Conservation (phyloP, 2,329 filamentous ascomycete genomes). For the Colletotrichum musicola region DNA sequence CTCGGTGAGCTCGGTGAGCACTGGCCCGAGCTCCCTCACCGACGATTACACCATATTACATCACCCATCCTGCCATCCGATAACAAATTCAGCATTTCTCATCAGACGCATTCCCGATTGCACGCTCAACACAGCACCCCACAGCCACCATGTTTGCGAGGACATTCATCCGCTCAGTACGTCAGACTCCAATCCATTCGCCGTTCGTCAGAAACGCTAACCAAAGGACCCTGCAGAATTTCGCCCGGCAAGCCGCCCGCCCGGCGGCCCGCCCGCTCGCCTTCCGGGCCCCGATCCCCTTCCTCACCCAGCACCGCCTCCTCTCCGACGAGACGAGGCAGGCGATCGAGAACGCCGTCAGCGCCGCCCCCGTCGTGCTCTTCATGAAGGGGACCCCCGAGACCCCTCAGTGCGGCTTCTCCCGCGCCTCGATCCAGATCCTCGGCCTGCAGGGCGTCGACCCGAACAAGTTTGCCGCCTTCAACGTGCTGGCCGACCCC, state of each 20-base stretch:
- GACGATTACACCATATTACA: conserved; percentile 31
- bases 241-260: conserved; percentile 54
- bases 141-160: conserved; percentile 31
- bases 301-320: conserved; percentile 66
- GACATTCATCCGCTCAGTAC: conserved; percentile 34
- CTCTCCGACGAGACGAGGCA: conserved; percentile 83
- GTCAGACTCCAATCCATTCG: no score
- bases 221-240: conserved; percentile 45
- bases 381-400: conserved; percentile 99
- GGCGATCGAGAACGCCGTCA: conserved; percentile 92
- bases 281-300: conserved; percentile 39
- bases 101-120: conserved; percentile 17
- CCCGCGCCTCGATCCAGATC: conserved; percentile 93
- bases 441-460: conserved; percentile 95
- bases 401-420: conserved; percentile 96
- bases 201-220: conserved; percentile 17
- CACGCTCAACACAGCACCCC: conserved; percentile 10
- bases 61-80: conserved; percentile 34
- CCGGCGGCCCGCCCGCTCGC: conserved; percentile 46
- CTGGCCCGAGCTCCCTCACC: conserved; percentile 33
- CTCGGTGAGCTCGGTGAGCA: conserved; percentile 4
- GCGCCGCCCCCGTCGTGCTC: conserved; percentile 89
- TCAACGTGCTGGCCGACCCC: conserved; percentile 94
- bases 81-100: conserved; percentile 32
- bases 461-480: conserved; percentile 95